Percentiles rank a stretch among this genome's conserved stretches.
These are phyloP conservation scores for Crithidia fasciculata DNA, from an alignment of 208 protist species.

Conservation along the genomic window DNA sequence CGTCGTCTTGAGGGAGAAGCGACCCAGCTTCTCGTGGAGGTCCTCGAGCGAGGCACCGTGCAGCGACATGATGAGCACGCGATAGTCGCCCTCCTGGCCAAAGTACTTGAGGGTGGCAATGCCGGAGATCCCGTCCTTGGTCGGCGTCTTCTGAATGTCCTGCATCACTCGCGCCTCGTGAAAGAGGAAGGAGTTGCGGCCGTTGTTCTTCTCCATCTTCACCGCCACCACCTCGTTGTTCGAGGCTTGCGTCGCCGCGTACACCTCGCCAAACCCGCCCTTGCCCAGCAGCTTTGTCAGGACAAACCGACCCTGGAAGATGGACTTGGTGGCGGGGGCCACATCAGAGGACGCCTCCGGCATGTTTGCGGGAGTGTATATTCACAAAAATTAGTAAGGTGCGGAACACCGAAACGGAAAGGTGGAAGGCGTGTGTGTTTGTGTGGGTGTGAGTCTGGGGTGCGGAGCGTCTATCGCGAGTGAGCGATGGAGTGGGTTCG, in stretches of 20 bases:
- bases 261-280: constrained; percentile 99
- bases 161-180: constrained; percentile 96
- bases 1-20: constrained; percentile 98
- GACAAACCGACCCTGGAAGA: constrained; percentile 79
- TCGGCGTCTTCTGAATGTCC: constrained; percentile 73
- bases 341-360: constrained; percentile 26
- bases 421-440: background rate
- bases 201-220: constrained; percentile 85
- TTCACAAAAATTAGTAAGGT: background rate
- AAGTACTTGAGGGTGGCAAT: constrained; percentile 97
- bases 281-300: constrained; percentile 89
- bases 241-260: constrained; percentile 71
- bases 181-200: constrained; percentile 95
- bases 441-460: no score
- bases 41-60: constrained; percentile 98
- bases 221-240: constrained; percentile 68
- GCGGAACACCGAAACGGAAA: background rate
- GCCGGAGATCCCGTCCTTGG: constrained; percentile 68
- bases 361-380: constrained; percentile 18
- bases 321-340: constrained; percentile 36
- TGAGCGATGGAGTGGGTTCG: no score
- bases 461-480: no score
- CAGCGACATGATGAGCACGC: constrained; percentile 99
- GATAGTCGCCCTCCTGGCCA: constrained; percentile 97
- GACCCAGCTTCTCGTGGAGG: constrained; percentile 65